Percentiles rank a stretch among this genome's conserved stretches.
Conservation (phyloP, 805 yeast species). For the Candida saitoana region DNA sequence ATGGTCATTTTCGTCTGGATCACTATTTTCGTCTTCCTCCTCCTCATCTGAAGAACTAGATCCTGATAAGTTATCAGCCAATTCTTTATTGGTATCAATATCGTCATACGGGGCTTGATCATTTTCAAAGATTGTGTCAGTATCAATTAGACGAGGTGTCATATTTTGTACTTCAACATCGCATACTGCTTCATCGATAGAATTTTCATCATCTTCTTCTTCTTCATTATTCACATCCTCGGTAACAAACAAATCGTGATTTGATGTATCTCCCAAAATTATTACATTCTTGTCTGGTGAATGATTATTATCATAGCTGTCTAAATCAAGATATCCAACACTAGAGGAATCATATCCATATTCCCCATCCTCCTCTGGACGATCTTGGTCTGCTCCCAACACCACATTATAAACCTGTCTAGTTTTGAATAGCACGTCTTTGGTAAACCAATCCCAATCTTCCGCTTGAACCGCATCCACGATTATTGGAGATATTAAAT, state of each 20-base stretch:
- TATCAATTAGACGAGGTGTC: not conserved
- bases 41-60: constrained; percentile 39
- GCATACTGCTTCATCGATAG: constrained; percentile 18
- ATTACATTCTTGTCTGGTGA: constrained; percentile 21
- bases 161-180: constrained; percentile 8
- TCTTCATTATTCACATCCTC: constrained; percentile 14
- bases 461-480: constrained; percentile 46
- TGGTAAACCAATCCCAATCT: constrained; percentile 50
- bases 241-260: constrained; percentile 30
- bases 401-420: constrained; percentile 56
- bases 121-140: constrained; percentile 6
- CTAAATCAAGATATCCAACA: constrained; percentile 37
- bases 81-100: constrained; percentile 12
- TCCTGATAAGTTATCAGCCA: constrained; percentile 38
- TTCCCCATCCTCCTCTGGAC: constrained; percentile 14
- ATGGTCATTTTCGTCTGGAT: constrained; percentile 21
- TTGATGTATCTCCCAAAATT: constrained; percentile 32
- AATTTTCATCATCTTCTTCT: constrained; percentile 11
- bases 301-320: constrained; percentile 25
- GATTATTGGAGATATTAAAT: constrained; percentile 51
- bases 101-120: constrained; percentile 19
- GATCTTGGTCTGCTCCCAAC: constrained; percentile 43
- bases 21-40: constrained; percentile 19
- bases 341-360: constrained; percentile 30
- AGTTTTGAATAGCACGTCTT: constrained; percentile 46